Evolutionary conservation across 2,329 filamentous ascomycete genomes (phyloP).

Genomic region (Talaromyces albobiverticillius): DNA sequence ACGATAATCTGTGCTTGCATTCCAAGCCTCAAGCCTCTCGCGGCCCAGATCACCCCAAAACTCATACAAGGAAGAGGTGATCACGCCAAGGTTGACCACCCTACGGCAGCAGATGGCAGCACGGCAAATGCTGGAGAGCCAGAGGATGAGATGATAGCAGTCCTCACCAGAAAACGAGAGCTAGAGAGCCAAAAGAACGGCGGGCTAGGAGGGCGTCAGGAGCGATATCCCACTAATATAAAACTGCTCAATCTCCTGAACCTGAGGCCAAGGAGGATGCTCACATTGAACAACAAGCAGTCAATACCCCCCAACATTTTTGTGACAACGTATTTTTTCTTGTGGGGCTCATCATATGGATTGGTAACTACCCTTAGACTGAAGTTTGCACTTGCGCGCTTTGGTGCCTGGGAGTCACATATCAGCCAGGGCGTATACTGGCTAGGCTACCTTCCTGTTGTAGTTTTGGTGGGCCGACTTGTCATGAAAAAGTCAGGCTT

Average conservation of each 20-base stretch:
- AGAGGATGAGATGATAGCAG: conserved; percentile 1
- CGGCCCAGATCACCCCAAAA: conserved; percentile 1
- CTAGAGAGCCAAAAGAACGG: too few relatives aligned
- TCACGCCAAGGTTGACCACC: too few relatives aligned
- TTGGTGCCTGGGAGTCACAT: neutral
- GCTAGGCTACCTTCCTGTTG: neutral
- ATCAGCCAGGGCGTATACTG: neutral
- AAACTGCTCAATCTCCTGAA: conserved; percentile 1
- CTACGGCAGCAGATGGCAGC: too few relatives aligned
- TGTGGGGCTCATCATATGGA: conserved; percentile 2
- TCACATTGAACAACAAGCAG: neutral
- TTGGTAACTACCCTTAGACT: neutral
- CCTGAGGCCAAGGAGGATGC: neutral
- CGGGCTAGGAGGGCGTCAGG: too few relatives aligned
- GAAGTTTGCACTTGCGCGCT: neutral
- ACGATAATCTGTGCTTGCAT: conserved; percentile 7
- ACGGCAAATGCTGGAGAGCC: too few relatives aligned
- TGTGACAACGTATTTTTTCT: conserved; percentile 1
- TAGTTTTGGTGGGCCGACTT: neutral
- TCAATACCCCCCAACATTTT: neutral
- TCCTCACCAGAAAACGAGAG: too few relatives aligned
- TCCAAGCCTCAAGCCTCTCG: conserved; percentile 2
- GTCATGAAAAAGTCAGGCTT: conserved; percentile 3
- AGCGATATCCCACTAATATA: too few relatives aligned
- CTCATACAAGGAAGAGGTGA: too few relatives aligned